A percentile compares a stretch with the other conserved stretches of the same genome.
Evolutionary conservation across 352 stramenopile genomes (phyloP).

Genomic region (Phytophthora fragariae): DNA sequence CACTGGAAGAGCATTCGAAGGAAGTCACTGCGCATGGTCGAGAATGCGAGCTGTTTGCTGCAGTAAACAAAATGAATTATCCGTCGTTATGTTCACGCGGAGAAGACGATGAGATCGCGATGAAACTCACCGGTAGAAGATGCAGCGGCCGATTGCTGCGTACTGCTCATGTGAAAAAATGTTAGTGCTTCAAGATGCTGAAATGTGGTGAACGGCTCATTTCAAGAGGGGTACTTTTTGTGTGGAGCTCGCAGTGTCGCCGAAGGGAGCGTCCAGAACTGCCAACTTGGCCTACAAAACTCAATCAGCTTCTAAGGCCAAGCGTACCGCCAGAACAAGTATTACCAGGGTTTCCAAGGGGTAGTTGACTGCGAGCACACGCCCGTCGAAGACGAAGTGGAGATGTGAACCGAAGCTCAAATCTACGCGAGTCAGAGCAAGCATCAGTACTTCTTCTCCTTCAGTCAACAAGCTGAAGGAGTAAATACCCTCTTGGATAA

Average conservation of each 20-base stretch:
- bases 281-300: constrained; percentile 32
- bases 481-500: constrained; percentile 35
- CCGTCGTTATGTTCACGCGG: not conserved
- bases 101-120: not conserved
- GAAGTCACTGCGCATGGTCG: constrained; percentile 45
- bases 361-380: constrained; percentile 50
- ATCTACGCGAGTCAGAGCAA: constrained; percentile 36
- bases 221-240: constrained; percentile 16
- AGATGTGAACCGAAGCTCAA: constrained; percentile 48
- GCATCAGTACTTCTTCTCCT: not conserved
- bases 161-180: constrained; percentile 16
- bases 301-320: not conserved
- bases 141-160: constrained; percentile 24
- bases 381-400: constrained; percentile 58
- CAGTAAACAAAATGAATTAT: not conserved
- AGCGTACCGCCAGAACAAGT: not conserved
- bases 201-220: not conserved
- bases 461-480: not conserved
- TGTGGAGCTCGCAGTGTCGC: constrained; percentile 4
- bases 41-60: constrained; percentile 44
- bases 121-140: constrained; percentile 35
- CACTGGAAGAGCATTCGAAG: constrained; percentile 45
- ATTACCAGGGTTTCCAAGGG: constrained; percentile 56
- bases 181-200: constrained; percentile 2
- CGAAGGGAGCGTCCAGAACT: constrained; percentile 24